Conservation (phyloP, 2,329 filamentous ascomycete species). For the Simplicillium aogashimaense region DNA sequence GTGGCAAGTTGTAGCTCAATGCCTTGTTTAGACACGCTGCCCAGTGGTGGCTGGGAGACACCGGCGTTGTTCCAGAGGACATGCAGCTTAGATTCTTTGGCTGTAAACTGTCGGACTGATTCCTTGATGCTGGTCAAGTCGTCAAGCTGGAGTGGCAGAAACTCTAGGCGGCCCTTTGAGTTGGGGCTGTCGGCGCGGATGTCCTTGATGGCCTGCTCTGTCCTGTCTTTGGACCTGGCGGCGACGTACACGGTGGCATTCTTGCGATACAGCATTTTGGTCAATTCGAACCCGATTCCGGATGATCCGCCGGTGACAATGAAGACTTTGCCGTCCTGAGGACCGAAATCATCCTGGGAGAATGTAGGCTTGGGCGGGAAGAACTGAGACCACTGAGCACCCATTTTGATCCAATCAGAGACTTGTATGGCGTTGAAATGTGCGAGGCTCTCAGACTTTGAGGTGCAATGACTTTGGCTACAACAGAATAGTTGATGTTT, state of each 20-base stretch:
- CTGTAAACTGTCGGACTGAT: constrained; percentile 11
- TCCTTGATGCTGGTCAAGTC: constrained; percentile 17
- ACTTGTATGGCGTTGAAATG: too few species aligned
- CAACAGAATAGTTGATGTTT: too few species aligned
- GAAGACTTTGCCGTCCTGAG: constrained; percentile 23
- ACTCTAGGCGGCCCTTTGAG: constrained; percentile 23
- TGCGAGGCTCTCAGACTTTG: too few species aligned
- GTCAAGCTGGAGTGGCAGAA: constrained; percentile 28
- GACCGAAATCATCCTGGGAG: too few species aligned
- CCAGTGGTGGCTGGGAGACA: constrained; percentile 23
- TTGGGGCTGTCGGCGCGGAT: constrained; percentile 21
- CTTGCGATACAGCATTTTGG: constrained; percentile 37
- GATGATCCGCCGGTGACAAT: constrained; percentile 29
- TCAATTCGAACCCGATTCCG: constrained; percentile 37
- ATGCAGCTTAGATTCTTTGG: constrained; percentile 16
- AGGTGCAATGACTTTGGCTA: too few species aligned
- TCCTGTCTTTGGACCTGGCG: constrained; percentile 30
- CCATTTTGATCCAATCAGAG: not conserved
- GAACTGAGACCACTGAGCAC: constrained; percentile 6
- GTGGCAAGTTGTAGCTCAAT: constrained; percentile 27
- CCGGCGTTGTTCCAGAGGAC: constrained; percentile 27
- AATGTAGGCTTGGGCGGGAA: constrained; percentile 6
- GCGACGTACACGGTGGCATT: constrained; percentile 41
- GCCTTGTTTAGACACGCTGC: constrained; percentile 20
- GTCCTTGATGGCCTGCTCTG: constrained; percentile 24